Conservation (phyloP, 805 yeast genomes). For the Yarrowia yakushimensis region DNA sequence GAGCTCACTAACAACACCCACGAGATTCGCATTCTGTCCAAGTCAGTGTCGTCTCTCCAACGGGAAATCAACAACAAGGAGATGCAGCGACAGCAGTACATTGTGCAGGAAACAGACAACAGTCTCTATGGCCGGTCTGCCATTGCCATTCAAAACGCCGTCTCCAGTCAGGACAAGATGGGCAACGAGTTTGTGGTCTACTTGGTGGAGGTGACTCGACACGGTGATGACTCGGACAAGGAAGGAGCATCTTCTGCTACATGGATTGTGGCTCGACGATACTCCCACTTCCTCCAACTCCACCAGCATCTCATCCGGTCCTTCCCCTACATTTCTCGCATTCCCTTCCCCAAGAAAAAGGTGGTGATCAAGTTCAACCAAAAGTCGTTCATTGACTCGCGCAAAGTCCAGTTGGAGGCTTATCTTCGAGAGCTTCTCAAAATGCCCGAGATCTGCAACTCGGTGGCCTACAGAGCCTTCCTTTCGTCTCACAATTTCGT, state of each 20-base stretch:
- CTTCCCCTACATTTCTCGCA: slow-evolving; percentile 48
- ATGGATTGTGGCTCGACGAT: slow-evolving; percentile 90
- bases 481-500: slow-evolving; percentile 66
- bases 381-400: slow-evolving; percentile 55
- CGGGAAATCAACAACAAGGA: slow-evolving; percentile 74
- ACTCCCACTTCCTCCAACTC: slow-evolving; percentile 73
- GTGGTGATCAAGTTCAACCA: slow-evolving; percentile 69
- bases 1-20: slow-evolving; percentile 73
- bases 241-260: slow-evolving; percentile 50
- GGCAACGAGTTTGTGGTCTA: slow-evolving; percentile 65
- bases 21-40: slow-evolving; percentile 63
- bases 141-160: slow-evolving; percentile 44
- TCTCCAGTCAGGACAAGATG: slow-evolving; percentile 49
- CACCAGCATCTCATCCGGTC: slow-evolving; percentile 57
- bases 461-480: slow-evolving; percentile 68
- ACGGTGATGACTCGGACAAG: slow-evolving; percentile 34
- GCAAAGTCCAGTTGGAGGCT: slow-evolving; percentile 58
- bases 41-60: slow-evolving; percentile 62
- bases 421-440: slow-evolving; percentile 58
- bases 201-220: slow-evolving; percentile 70
- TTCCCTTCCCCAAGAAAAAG: slow-evolving; percentile 53
- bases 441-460: slow-evolving; percentile 68
- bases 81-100: slow-evolving; percentile 70
- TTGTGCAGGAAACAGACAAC: slow-evolving; percentile 78
- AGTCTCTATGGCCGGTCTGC: slow-evolving; percentile 54